A percentile compares a stretch with the other conserved stretches of the same genome.
phyloP scores from a whole-genome alignment of 495 filamentous ascomycete species.

The Penicillium egyptiacum region DNA sequence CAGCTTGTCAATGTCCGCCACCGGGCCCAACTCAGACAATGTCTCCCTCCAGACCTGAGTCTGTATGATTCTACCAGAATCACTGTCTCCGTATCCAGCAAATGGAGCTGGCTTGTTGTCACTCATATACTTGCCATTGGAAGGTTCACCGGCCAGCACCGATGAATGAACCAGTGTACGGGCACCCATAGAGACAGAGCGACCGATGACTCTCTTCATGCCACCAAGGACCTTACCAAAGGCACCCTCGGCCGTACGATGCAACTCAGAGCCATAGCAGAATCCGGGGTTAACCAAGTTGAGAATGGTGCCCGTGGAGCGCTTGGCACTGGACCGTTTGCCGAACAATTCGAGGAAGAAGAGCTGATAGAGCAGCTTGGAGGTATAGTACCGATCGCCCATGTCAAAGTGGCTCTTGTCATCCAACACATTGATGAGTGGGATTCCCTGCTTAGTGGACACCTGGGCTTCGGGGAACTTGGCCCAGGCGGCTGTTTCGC shows the following conservation, averaged over 20 bases:
- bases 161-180: constrained; percentile 29
- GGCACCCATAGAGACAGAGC: constrained; percentile 22
- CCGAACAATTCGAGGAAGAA: constrained; percentile 45
- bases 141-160: constrained; percentile 9
- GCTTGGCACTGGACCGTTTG: constrained; percentile 38
- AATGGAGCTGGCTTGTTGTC: neutral
- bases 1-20: neutral
- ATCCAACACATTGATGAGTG: constrained; percentile 48
- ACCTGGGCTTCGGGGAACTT: constrained; percentile 28
- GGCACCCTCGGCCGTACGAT: constrained; percentile 25
- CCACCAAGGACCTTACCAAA: constrained; percentile 16
- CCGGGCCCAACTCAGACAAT: neutral
- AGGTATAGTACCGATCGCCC: constrained; percentile 37
- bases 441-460: constrained; percentile 20
- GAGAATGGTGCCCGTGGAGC: constrained; percentile 40
- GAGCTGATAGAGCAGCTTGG: constrained; percentile 45
- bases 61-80: neutral
- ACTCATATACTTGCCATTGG: constrained; percentile 6
- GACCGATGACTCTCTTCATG: constrained; percentile 26
- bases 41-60: neutral
- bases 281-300: constrained; percentile 50
- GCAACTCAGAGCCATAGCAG: constrained; percentile 42
- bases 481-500: constrained; percentile 14
- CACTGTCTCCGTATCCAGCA: neutral
- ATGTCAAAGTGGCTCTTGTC: constrained; percentile 35